Evolutionary conservation across 768 basidiomycete genomes (phyloP).

Genomic region (Cytidiella melzeri): DNA sequence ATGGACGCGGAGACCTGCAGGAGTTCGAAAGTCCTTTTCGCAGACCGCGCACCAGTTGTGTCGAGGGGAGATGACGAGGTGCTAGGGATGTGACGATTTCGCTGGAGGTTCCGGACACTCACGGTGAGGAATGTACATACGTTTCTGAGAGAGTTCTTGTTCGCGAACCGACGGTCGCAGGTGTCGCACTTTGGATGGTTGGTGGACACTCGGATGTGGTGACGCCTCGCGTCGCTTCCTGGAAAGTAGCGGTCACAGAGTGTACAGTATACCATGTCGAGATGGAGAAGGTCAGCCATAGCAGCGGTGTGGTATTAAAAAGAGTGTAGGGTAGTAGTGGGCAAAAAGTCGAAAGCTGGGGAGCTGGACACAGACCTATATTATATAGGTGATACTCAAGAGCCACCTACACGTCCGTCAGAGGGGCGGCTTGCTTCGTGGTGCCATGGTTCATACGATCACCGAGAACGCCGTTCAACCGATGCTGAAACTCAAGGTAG

Average conservation of each 20-base stretch:
- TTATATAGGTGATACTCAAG: too few species aligned
- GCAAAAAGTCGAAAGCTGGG: too few species aligned
- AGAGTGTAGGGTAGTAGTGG: too few species aligned
- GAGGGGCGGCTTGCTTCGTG: too few species aligned
- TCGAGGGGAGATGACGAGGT: constrained; percentile 23
- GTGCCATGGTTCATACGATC: too few species aligned
- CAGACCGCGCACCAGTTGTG: constrained; percentile 30
- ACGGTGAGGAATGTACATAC: constrained; percentile 16
- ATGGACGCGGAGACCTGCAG: constrained; percentile 26
- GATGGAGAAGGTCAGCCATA: constrained; percentile 8
- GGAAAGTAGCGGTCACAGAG: constrained; percentile 31
- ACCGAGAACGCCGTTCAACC: too few species aligned
- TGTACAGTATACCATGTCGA: constrained; percentile 26
- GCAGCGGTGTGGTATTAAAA: too few species aligned
- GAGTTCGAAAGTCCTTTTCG: constrained; percentile 24
- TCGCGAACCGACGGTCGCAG: constrained; percentile 27
- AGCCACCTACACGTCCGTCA: too few species aligned
- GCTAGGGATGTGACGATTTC: too few species aligned
- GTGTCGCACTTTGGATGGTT: constrained; percentile 27
- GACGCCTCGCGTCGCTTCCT: constrained; percentile 20
- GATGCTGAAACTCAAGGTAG: too few species aligned
- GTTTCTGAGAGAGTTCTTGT: constrained; percentile 26
- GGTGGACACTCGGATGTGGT: constrained; percentile 23
- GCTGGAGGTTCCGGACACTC: too few species aligned
- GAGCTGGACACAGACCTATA: too few species aligned